Percentiles rank a stretch among this genome's conserved stretches.
Conservation (phyloP, 2,329 filamentous ascomycete genomes). For the Fusarium tanahbumbuense region DNA sequence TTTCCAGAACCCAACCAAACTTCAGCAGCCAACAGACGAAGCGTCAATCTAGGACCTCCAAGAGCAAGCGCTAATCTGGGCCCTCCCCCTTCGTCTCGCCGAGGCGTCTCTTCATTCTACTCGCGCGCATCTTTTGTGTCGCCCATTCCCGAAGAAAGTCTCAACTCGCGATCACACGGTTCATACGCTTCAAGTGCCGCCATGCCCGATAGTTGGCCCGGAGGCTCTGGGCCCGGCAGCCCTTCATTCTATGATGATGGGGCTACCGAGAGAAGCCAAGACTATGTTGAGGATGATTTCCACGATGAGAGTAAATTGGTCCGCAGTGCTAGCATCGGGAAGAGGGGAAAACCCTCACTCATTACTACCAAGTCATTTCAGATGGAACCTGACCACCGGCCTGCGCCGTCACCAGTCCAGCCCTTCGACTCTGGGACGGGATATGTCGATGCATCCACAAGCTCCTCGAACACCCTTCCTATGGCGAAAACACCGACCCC, state of each 20-base stretch:
- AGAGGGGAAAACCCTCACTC: constrained; percentile 68
- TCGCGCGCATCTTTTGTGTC: constrained; percentile 76
- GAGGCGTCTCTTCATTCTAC: constrained; percentile 73
- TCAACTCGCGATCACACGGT: constrained; percentile 66
- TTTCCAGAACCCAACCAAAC: constrained; percentile 60
- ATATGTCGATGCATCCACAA: constrained; percentile 60
- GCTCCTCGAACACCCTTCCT: constrained; percentile 59
- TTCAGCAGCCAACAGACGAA: constrained; percentile 56
- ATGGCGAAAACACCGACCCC: constrained; percentile 36
- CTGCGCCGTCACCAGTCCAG: constrained; percentile 54
- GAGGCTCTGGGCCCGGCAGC: constrained; percentile 58
- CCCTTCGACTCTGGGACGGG: constrained; percentile 59
- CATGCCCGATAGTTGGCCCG: constrained; percentile 76
- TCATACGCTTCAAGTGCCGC: constrained; percentile 79
- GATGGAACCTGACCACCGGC: constrained; percentile 36
- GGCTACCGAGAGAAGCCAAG: constrained; percentile 58
- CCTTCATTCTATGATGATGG: constrained; percentile 63
- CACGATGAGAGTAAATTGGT: constrained; percentile 69
- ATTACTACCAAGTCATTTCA: constrained; percentile 54
- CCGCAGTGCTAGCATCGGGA: constrained; percentile 70
- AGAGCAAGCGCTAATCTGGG: constrained; percentile 67
- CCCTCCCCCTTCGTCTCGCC: constrained; percentile 69
- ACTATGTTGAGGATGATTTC: constrained; percentile 58
- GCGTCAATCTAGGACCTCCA: constrained; percentile 58
- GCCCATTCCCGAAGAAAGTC: constrained; percentile 79